Conservation (phyloP, 2,329 filamentous ascomycete species). For the Venturia aucupariae region DNA sequence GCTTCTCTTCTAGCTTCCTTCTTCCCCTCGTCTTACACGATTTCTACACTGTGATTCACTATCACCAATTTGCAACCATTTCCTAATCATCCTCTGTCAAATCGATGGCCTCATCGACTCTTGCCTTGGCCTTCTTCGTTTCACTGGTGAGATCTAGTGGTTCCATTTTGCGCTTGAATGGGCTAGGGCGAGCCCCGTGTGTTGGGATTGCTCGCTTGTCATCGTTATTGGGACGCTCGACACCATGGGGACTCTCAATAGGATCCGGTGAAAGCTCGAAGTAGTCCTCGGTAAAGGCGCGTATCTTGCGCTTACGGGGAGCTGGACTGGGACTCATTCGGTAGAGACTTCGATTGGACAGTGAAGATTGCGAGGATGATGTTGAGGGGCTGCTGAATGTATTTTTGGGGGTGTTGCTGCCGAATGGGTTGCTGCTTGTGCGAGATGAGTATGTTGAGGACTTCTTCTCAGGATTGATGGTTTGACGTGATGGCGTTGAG, state of each 20-base stretch:
- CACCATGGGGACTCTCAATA: not conserved
- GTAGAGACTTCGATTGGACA: not conserved
- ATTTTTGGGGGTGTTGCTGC: too few relatives aligned
- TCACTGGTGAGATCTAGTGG: not conserved
- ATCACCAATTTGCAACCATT: not conserved
- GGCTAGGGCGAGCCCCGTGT: not conserved
- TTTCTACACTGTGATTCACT: too few relatives aligned
- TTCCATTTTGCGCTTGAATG: not conserved
- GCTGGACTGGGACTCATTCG: not conserved
- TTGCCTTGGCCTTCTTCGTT: not conserved
- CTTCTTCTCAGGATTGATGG: not conserved
- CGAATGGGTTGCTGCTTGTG: not conserved
- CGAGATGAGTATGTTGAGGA: not conserved
- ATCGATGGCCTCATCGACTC: not conserved
- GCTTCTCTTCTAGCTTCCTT: too few relatives aligned
- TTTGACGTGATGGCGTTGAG: not conserved
- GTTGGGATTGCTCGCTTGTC: not conserved
- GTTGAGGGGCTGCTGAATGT: not conserved
- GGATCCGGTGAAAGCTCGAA: not conserved
- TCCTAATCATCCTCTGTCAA: not conserved
- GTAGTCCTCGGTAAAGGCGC: not conserved
- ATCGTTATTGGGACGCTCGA: too few relatives aligned
- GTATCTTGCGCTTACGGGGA: not conserved
- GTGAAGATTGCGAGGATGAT: not conserved
- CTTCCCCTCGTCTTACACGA: too few relatives aligned